phyloP scores from a whole-genome alignment of 768 basidiomycete genomes.

The Russula abietina region DNA sequence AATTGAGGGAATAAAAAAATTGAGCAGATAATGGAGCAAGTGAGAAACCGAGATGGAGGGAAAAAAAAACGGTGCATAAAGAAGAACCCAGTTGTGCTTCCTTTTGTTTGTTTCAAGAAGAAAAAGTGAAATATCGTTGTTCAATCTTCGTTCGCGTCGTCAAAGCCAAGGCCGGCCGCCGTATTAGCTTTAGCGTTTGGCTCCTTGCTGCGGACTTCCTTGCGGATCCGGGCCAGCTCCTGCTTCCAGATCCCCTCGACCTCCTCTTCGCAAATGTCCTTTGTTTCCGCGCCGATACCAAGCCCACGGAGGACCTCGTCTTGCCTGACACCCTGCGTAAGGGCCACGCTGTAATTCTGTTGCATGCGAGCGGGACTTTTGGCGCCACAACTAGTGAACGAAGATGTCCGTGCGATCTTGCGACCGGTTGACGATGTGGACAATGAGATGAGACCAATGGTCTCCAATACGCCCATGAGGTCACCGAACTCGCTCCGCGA shows the following conservation, averaged over 20 bases:
- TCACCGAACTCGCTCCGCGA: constrained; percentile 75
- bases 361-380: constrained; percentile 25
- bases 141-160: constrained; percentile 43
- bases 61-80: neutral
- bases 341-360: constrained; percentile 41
- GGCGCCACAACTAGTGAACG: constrained; percentile 41
- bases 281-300: constrained; percentile 39
- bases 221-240: constrained; percentile 41
- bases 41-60: constrained; percentile 7
- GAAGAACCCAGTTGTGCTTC: neutral
- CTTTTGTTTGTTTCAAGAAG: constrained; percentile 27
- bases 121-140: neutral
- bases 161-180: constrained; percentile 31
- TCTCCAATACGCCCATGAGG: constrained; percentile 65
- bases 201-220: constrained; percentile 37
- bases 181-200: constrained; percentile 18
- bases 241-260: constrained; percentile 48
- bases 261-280: constrained; percentile 46
- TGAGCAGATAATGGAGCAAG: constrained; percentile 22
- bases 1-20: constrained; percentile 20
- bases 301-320: constrained; percentile 71
- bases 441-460: constrained; percentile 54
- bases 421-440: constrained; percentile 36
- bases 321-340: constrained; percentile 56
- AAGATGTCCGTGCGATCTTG: constrained; percentile 49